Evolutionary conservation across 2,329 filamentous ascomycete species (phyloP).

Genomic region (Sordariomycetes sp.): DNA sequence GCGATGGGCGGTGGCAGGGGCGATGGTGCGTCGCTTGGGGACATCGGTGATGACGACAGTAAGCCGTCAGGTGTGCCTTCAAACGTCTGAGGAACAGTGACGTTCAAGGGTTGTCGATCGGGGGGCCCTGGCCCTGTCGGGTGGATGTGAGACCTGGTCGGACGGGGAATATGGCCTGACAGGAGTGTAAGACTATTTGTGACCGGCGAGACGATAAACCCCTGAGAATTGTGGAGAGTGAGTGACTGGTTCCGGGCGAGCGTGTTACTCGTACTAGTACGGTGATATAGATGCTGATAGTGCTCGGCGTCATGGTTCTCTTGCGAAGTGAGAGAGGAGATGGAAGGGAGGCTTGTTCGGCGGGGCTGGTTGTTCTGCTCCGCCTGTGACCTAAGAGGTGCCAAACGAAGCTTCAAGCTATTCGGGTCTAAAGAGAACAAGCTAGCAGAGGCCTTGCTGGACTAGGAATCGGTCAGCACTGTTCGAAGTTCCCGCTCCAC

Average conservation of each 20-base stretch:
- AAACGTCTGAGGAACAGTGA: not conserved
- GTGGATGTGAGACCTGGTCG: not conserved
- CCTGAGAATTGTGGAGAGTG: not conserved
- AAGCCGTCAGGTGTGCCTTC: no score
- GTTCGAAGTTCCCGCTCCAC: not conserved
- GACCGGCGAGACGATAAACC: not conserved
- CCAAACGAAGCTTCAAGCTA: not conserved
- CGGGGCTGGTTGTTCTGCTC: not conserved
- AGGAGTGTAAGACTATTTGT: not conserved
- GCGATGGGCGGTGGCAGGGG: not conserved
- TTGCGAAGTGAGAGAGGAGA: not conserved
- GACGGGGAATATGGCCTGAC: not conserved
- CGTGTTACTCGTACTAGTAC: not conserved
- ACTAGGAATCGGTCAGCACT: not conserved
- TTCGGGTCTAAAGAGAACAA: not conserved
- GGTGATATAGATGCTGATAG: not conserved
- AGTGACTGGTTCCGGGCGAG: not conserved
- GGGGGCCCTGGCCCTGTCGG: not conserved
- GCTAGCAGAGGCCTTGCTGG: not conserved
- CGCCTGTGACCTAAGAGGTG: not conserved
- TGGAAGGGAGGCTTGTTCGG: conserved; percentile 2
- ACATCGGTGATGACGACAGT: no score
- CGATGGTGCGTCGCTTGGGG: no score
- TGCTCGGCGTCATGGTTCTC: not conserved
- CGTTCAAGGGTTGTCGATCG: not conserved